Conservation (phyloP, 352 stramenopile genomes). For the Pythium pyrilobum region DNA sequence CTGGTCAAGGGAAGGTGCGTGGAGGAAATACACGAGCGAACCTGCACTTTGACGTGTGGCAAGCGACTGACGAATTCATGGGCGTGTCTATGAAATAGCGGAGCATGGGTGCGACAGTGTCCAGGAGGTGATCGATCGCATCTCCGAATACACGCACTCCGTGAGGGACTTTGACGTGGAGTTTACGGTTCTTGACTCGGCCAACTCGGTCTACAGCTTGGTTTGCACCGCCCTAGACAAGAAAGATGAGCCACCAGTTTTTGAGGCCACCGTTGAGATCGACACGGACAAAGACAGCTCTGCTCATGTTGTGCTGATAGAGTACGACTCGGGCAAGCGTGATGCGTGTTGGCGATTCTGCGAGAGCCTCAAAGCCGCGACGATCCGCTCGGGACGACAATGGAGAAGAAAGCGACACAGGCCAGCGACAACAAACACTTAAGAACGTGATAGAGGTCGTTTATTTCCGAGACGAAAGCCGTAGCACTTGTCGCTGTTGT, state of each 20-base stretch:
- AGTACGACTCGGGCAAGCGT: constrained; percentile 48
- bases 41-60: too few relatives aligned
- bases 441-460: constrained; percentile 3
- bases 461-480: constrained; percentile 6
- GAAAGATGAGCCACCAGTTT: not conserved
- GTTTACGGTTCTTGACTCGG: not conserved
- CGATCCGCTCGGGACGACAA: constrained; percentile 47
- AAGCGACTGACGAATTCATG: too few relatives aligned
- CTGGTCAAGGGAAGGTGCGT: constrained; percentile 10
- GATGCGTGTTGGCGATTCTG: constrained; percentile 58
- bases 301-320: constrained; percentile 30
- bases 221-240: too few relatives aligned
- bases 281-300: constrained; percentile 2
- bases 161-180: not conserved
- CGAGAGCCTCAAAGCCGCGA: constrained; percentile 55
- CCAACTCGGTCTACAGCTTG: not conserved
- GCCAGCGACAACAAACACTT: too few relatives aligned
- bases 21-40: not conserved
- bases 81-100: too few relatives aligned
- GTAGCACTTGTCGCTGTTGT: constrained; percentile 6
- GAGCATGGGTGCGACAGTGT: too few relatives aligned
- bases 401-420: constrained; percentile 62
- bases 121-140: too few relatives aligned
- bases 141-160: not conserved
- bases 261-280: constrained; percentile 9